Conservation (phyloP, 371 early-diverging fungal species). For the Saksenaea oblongispora region DNA sequence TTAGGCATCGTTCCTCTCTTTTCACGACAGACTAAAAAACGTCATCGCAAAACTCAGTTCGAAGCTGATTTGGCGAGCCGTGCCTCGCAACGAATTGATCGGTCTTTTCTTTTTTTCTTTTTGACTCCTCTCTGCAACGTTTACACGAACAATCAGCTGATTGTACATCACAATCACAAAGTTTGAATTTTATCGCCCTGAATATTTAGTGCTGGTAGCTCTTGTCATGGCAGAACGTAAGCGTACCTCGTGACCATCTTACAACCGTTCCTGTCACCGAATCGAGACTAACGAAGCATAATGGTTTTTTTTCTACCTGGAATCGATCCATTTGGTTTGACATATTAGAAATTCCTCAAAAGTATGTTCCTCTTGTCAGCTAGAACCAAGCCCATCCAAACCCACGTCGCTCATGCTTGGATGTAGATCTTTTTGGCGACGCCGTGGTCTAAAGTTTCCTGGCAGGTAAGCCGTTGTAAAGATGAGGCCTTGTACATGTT, state of each 20-base stretch:
- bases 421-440: conserved; percentile 50
- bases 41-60: no score
- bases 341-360: neutral
- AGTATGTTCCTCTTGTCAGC: neutral
- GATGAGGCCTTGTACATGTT: neutral
- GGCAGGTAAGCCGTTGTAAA: conserved; percentile 38
- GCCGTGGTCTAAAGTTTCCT: conserved; percentile 42
- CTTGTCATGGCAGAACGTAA: neutral
- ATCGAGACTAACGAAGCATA: neutral
- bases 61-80: no score
- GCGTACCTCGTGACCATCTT: neutral
- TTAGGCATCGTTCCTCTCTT: no score
- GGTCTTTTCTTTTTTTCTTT: neutral
- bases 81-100: no score
- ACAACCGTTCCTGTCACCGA: neutral
- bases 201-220: neutral
- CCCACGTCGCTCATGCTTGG: neutral
- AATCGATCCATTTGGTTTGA: neutral
- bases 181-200: neutral
- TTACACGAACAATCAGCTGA: neutral
- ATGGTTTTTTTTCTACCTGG: neutral
- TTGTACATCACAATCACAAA: neutral
- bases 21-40: no score
- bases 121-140: neutral
- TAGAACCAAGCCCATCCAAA: neutral